Evolutionary conservation across 148 eudicot species (phyloP), one percentile per base, ranked within the genome.

Genomic region (Vaccinium vitisidaea): DNA sequence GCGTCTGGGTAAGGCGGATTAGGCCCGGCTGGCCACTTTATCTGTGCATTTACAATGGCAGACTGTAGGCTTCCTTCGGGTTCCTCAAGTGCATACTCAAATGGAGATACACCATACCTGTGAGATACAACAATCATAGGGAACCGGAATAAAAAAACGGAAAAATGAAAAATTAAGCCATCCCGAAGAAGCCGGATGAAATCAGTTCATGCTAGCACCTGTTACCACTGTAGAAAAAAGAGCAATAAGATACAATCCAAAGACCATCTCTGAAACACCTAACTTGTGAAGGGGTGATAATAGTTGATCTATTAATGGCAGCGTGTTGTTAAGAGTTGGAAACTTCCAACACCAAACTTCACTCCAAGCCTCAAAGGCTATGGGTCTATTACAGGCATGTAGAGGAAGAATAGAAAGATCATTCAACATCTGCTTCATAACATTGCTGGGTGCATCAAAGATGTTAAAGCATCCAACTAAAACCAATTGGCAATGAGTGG

Each of bases 101-200:
- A 97, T 63, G 99, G 99, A 83, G 99, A 97, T 23, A 85, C 93
- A 55, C 99, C 99, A 81, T 97, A 95, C 99, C 99, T 97, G 83
- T 59, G 75, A 70, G 54, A 76, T 76, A 56, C 82, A 88, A 21
- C 8, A 4, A 65, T 76, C 48, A 65, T 54, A 11, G 36, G 75
- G 48, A 36, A 55, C 36, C 23, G 6, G 56, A 6, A 63, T 18
- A 79, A 54, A 73, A 36, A 36, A 15, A 32, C 36, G 7, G 10
- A 36, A 73, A 73, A 36, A 6, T 6, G n/a, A 36, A 73, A 73
- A 16, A 36, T 16, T 36, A 73, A 36, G 49, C 36, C 49, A 14
- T 36, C 11, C n/a, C 4, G n/a, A 21, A 36, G n/a, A 73, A 16
- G 49, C 49, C 18, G 10, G 15, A 73, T 32, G 49, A 73, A 73